Base-by-base conservation (phyloP, 2,329 filamentous ascomycete genomes). In the Emmonsiellopsis sp. region DNA sequence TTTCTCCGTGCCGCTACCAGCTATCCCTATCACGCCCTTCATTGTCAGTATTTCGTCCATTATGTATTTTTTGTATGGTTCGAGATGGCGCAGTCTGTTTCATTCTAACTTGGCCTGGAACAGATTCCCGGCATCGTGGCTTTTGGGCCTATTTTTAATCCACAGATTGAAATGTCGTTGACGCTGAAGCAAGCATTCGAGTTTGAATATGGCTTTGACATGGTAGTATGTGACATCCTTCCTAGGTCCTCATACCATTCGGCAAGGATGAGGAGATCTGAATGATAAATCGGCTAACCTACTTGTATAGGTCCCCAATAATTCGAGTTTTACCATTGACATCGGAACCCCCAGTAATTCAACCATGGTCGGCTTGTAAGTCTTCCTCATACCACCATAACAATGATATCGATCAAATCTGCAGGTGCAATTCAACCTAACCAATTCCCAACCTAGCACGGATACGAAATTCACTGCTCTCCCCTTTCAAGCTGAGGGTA, bases 351-450 rank as follows among this genome's bases (percentile, higher is more conserved):
- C 55, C 6, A 31, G n/a, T 1, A 60, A 60, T 35, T 61, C 59
- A 13, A 57, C 54, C 30, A 54, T 54, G 71, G 72, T 5, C 56
- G 62, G 64, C 52, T 71, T 67, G 65, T 67, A 59, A 59, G 64
- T 57, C 20, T 26, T 26, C 30, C 11, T 31, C 30, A 9, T 6
- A 26, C 20, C 20, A 26, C 15, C n/a, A n/a, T 26, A 32, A 26
- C 9, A 13, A 30, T 42, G n/a, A 34, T 43, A 43, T 4, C 47
- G 11, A 15, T 38, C 8, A 7, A 3, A 16, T 35, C 15, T 13
- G 5, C 13, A 41, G 26, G 6, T 10, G 15, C 13, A 31, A 38
- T 35, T 9, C 37, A 31, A 47, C n/a, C 2, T 51, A 37, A 42
- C 46, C 45, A 16, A 47, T 45, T 40, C 9, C 9, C 16, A 42